A percentile compares a stretch with the other conserved stretches of the same genome.
Conservation (phyloP, 257 asterid genomes). For the Solanum medicagineum region DNA sequence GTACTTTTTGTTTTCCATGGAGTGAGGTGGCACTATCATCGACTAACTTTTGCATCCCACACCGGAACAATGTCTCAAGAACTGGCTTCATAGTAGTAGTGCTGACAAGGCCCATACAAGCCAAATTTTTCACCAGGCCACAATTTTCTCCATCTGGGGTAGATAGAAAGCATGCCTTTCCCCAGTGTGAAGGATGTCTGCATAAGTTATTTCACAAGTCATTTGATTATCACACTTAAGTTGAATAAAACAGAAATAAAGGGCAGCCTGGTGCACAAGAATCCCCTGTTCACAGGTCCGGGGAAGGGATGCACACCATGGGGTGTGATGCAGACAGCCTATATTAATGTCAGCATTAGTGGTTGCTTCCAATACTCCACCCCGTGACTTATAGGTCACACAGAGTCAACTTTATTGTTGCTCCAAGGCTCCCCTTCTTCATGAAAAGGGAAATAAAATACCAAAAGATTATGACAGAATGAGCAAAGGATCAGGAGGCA, state of each 20-base stretch:
- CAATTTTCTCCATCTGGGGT: constrained; percentile 98
- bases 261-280: background rate
- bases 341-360: background rate
- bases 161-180: constrained; percentile 83
- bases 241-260: background rate
- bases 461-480: background rate
- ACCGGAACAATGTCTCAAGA: constrained; percentile 31
- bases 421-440: background rate
- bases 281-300: background rate
- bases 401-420: background rate
- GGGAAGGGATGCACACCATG: background rate
- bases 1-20: constrained; percentile 43
- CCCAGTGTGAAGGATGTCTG: constrained; percentile 99
- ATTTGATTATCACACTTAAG: constrained; percentile 1
- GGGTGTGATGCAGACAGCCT: background rate
- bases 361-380: background rate
- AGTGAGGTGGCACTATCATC: constrained; percentile 37
- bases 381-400: background rate
- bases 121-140: constrained; percentile 89
- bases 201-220: constrained; percentile 12
- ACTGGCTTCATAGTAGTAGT: constrained; percentile 33
- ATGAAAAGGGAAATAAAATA: background rate
- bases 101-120: constrained; percentile 83
- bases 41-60: constrained; percentile 65
- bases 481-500: background rate